Evolutionary conservation across 495 filamentous ascomycete genomes (phyloP), one percentile per base, ranked within the genome.

Genomic region (Aeminium ludgeri): DNA sequence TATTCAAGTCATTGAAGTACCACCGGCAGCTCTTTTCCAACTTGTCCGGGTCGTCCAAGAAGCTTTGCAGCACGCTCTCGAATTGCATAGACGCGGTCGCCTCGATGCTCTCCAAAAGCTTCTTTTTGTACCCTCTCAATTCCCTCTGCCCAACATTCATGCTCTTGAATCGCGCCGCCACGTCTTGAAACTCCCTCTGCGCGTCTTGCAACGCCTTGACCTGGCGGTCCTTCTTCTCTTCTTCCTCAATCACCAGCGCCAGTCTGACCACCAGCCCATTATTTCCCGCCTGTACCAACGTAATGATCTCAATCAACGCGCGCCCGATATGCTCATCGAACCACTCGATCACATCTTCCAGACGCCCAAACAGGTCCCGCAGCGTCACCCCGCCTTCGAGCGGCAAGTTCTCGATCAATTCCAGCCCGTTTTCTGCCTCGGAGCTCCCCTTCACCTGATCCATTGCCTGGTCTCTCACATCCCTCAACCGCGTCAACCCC

Each of bases 1-100:
- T 80, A 55, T 82, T 86, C 1, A 99, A 72, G 54, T 99, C 87
- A 59, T 94, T 92, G 68, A 96, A 99, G 60, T 76, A 96, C 89
- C 91, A 99, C 43, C 73, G 73, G 59, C 94, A 65, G 48, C 67
- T 73, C 63, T 94, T 89, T 34, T 87, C 81, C 31, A 99, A 63
- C 49, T 63, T 70, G n/a, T 80, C 72, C 0, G 91, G 80, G 51
- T 95, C 82, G 10, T 70, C 76, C 28, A 85, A 55, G 56, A 99
- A 96, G 23, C 74, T 66, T 33, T 80, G 69, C 45, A 78, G 76
- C 32, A 71, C 72, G 38, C 71, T 68, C n/a, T 74, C 72, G 34
- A 96, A 83, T 48, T 89, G 76, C 19, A 65, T 69, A 48, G 80
- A 68, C 2, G 77, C 81, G 44, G 72, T 72, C 34, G 78, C 63